These are phyloP conservation scores for Apiospora koreana DNA, from an alignment of 2,329 filamentous ascomycete genomes.

Conservation along the genomic window DNA sequence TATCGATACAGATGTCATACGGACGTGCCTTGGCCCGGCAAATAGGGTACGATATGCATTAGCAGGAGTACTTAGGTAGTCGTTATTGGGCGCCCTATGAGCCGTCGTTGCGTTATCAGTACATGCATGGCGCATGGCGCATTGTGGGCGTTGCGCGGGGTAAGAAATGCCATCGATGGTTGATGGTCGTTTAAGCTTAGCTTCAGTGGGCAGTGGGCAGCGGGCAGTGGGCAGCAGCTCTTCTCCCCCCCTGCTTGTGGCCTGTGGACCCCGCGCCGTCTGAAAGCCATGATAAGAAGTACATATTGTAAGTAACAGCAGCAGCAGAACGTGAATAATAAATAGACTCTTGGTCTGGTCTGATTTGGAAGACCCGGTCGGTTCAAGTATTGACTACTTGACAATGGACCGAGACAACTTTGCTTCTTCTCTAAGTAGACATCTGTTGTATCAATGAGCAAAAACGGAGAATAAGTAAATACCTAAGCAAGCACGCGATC, in stretches of 20 bases:
- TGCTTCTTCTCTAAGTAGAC: neutral
- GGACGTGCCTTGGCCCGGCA: neutral
- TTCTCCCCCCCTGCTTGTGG: neutral
- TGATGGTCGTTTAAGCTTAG: neutral
- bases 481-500: neutral
- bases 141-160: neutral
- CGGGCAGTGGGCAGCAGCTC: too few species aligned
- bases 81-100: neutral
- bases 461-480: neutral
- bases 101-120: slow-evolving; percentile 9
- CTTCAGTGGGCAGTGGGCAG: too few species aligned
- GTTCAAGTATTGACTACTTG: too few species aligned
- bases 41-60: neutral
- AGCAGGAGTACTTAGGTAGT: slow-evolving; percentile 1
- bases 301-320: too few species aligned
- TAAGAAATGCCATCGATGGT: neutral
- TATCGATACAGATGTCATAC: neutral
- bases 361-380: neutral
- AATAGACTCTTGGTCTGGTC: neutral
- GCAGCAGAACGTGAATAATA: neutral
- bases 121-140: slow-evolving; percentile 6
- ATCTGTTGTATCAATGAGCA: neutral
- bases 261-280: neutral
- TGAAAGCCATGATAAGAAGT: neutral
- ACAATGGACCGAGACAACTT: neutral